Evolutionary conservation across 1,284 basidiomycete genomes (phyloP).

Genomic region (Mycocalia duriaeana): DNA sequence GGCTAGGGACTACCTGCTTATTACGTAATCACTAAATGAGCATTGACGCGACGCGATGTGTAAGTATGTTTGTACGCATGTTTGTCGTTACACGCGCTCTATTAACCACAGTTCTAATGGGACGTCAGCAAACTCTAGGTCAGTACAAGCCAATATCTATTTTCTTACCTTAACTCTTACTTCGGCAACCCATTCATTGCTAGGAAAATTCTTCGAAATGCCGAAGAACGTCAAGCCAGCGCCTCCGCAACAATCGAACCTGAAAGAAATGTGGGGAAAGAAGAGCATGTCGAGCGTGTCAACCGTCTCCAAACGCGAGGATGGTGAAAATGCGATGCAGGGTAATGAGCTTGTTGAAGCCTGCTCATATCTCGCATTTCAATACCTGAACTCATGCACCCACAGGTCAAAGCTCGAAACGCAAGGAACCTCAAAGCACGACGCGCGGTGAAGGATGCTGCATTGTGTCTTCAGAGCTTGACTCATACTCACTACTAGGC

Average conservation of each 20-base stretch:
- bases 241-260: constrained; percentile 65
- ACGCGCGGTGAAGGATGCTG: not conserved
- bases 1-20: too few species aligned
- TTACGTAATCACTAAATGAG: too few species aligned
- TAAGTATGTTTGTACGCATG: constrained; percentile 44
- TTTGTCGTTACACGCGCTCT: constrained; percentile 31
- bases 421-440: constrained; percentile 29
- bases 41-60: constrained; percentile 33
- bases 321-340: constrained; percentile 28
- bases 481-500: constrained; percentile 11
- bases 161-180: not conserved
- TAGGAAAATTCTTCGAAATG: constrained; percentile 64
- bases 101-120: constrained; percentile 41
- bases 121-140: constrained; percentile 71
- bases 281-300: constrained; percentile 35
- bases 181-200: not conserved
- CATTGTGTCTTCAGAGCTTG: too few species aligned
- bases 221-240: constrained; percentile 55
- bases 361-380: not conserved
- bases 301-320: constrained; percentile 14
- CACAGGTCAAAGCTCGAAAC: constrained; percentile 34
- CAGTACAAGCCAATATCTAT: too few species aligned
- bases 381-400: constrained; percentile 3
- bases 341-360: constrained; percentile 19
- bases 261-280: constrained; percentile 67